Evolutionary conservation across 2,329 filamentous ascomycete species (phyloP).

Genomic region (Calonectria multiphialidica): DNA sequence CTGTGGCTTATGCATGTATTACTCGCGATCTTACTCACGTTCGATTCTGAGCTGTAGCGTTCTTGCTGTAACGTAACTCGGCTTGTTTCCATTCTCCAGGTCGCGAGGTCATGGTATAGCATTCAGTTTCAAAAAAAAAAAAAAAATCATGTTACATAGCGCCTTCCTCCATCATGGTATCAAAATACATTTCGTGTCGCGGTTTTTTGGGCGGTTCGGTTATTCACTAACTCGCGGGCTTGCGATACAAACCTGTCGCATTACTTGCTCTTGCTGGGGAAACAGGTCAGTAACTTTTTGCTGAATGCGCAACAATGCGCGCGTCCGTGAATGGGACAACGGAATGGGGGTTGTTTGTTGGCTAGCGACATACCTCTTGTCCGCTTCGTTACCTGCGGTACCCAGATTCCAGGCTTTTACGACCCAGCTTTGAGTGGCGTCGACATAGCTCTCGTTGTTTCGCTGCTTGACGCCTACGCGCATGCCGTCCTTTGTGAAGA

Average conservation of each 20-base stretch:
- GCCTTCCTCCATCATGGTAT: neutral
- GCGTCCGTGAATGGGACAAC: neutral
- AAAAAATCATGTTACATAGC: neutral
- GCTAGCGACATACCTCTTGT: conserved; percentile 16
- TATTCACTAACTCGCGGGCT: neutral
- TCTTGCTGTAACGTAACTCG: no score
- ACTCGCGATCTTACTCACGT: neutral
- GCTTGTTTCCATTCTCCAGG: neutral
- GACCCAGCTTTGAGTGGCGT: conserved; percentile 77
- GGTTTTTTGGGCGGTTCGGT: neutral
- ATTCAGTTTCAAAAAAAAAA: neutral
- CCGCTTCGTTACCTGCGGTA: conserved; percentile 40
- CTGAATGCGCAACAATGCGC: neutral
- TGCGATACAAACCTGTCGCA: neutral
- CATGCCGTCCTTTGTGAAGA: conserved; percentile 81
- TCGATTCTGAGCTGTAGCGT: no score
- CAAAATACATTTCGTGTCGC: neutral
- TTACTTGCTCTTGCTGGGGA: conserved; percentile 41
- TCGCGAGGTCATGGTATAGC: neutral
- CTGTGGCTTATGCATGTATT: neutral
- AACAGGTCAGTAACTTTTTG: conserved; percentile 22
- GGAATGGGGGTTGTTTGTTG: neutral
- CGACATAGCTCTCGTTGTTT: conserved; percentile 77
- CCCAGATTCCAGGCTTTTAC: conserved; percentile 76
- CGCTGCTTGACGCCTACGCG: conserved; percentile 79